Evolutionary conservation across 2,329 filamentous ascomycete species (phyloP).

Genomic region (Nemania abortiva): DNA sequence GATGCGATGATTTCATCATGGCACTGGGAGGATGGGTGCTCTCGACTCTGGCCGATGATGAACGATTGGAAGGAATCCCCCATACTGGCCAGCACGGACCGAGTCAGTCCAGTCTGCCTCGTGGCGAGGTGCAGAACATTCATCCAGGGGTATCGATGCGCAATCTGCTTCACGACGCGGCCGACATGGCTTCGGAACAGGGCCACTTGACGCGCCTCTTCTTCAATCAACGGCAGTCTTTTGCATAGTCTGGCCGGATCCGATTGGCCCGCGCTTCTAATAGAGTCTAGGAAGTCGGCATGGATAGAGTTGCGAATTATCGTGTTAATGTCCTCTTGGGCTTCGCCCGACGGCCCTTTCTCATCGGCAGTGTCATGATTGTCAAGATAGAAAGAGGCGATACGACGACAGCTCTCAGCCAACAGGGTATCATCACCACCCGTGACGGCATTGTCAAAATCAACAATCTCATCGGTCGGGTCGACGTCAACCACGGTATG

Average conservation of each 20-base stretch:
- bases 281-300: conserved; percentile 47
- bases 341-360: conserved; percentile 41
- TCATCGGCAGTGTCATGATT: not conserved
- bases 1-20: conserved; percentile 14
- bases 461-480: conserved; percentile 56
- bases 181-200: conserved; percentile 53
- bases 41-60: conserved; percentile 45
- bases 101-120: conserved; percentile 48
- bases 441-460: conserved; percentile 10
- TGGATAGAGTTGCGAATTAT: conserved; percentile 53
- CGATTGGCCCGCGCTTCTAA: conserved; percentile 46
- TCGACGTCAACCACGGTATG: conserved; percentile 55
- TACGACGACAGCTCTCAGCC: conserved; percentile 53
- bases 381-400: conserved; percentile 51
- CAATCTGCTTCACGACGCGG: conserved; percentile 54
- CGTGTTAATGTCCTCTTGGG: conserved; percentile 45
- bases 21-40: conserved; percentile 22
- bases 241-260: conserved; percentile 41
- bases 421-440: conserved; percentile 43
- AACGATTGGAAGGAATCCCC: conserved; percentile 51
- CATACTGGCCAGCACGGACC: conserved; percentile 51
- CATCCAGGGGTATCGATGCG: conserved; percentile 56
- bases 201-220: conserved; percentile 50
- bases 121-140: conserved; percentile 55
- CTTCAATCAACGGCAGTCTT: conserved; percentile 47